These are phyloP conservation scores for Areca catechu DNA, from an alignment of 176 grass and related monocot species.

Conservation along the genomic window DNA sequence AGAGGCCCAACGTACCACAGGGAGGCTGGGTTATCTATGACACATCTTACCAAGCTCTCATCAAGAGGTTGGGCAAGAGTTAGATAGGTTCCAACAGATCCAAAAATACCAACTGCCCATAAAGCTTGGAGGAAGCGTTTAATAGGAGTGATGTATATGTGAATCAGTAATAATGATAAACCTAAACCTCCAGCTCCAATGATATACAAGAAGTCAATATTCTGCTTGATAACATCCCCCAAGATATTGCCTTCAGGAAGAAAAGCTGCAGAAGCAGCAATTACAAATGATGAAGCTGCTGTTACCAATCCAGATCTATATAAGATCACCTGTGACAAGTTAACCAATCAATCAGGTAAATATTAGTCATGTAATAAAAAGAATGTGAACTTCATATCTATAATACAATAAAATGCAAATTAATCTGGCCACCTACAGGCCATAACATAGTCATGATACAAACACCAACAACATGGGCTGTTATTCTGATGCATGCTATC, in stretches of 20 bases:
- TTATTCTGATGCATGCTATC: too few relatives aligned
- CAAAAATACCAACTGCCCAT: conserved; percentile 45
- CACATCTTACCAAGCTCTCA: conserved; percentile 49
- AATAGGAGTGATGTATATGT: conserved; percentile 73
- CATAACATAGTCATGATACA: too few relatives aligned
- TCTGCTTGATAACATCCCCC: conserved; percentile 30
- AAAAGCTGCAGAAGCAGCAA: conserved; percentile 45
- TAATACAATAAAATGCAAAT: not conserved
- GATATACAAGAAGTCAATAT: conserved; percentile 38
- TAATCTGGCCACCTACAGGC: too few relatives aligned
- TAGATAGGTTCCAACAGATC: conserved; percentile 49
- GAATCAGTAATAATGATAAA: conserved; percentile 69
- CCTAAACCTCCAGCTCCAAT: conserved; percentile 60
- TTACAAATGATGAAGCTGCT: conserved; percentile 42
- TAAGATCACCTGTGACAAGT: conserved; percentile 43
- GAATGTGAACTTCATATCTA: not conserved
- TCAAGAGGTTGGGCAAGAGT: conserved; percentile 38
- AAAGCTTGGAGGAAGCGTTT: conserved; percentile 80
- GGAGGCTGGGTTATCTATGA: conserved; percentile 40
- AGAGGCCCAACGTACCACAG: conserved; percentile 68
- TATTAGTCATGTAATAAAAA: not conserved
- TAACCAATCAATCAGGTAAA: conserved; percentile 2
- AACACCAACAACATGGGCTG: too few relatives aligned
- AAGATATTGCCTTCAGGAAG: conserved; percentile 44
- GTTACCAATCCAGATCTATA: conserved; percentile 75